Evolutionary conservation across 352 stramenopile genomes (phyloP), one percentile per base, ranked within the genome.

Genomic region (Thraustochytrium sp.): DNA sequence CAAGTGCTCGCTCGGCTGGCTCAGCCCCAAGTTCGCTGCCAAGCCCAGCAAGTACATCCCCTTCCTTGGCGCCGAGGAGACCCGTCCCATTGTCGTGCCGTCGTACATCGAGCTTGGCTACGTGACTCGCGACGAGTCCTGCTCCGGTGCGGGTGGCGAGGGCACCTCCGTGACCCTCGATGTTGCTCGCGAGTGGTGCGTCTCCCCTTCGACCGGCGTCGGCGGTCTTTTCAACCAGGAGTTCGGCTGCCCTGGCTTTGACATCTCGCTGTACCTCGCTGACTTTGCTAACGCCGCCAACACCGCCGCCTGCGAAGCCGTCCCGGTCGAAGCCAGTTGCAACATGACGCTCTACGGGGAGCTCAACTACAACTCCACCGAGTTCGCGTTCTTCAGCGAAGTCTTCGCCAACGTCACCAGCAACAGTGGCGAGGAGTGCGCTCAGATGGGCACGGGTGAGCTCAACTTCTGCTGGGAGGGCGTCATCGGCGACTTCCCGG

Each of bases 391-490:
- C 42, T 61, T 23, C 59, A 49, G 26, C 23, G 26, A n/a, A 5
- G 42, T 78, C 26, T 9, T 26, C 16, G 21, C 3, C 54, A 84
- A 80, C 55, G n/a, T 80, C 23, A 56, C 62, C 40, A 48, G 34
- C 38, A 48, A 72, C 38, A 29, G 21, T 4, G 34, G 23, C 34
- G 59, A 42, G 11, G 11, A 29, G 5, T 82, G 74, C 44, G 36
- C 78, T 5, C 23, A 38, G 18, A 48, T 51, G n/a, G 78, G 74
- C 53, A 85, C 34, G 18, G 74, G n/a, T 5, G 68, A 82, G 36
- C 46, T 85, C 56, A 85, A 85, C 78, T 9, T 85, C 26, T 85
- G 78, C 74, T 76, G 31, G 78, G 64, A 40, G 26, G 78, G 78
- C n/a, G 49, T 61, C 40, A 82, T 85, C 54, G 18, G 23, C 44